Conservation (phyloP, 371 early-diverging fungal genomes). For the Mucor irregularis region DNA sequence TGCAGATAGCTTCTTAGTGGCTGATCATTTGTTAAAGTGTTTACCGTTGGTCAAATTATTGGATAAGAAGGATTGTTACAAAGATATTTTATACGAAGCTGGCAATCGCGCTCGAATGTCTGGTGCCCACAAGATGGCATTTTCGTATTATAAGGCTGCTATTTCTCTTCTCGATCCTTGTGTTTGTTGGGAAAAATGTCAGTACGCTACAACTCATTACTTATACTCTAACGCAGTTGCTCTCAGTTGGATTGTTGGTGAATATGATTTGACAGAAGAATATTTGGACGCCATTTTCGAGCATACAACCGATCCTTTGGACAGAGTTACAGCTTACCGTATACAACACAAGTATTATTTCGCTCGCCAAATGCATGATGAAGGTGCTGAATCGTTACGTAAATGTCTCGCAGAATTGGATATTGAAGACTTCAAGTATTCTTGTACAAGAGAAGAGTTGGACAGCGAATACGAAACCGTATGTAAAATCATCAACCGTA, state of each 20-base stretch:
- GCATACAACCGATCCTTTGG: conserved; percentile 29
- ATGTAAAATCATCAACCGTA: conserved; percentile 7
- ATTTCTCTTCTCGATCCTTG: conserved; percentile 16
- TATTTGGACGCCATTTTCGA: conserved; percentile 32
- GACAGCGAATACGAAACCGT: conserved; percentile 14
- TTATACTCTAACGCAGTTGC: conserved; percentile 35
- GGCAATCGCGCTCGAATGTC: conserved; percentile 38
- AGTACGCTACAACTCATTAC: conserved; percentile 24
- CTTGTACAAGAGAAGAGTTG: conserved; percentile 18
- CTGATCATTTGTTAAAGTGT: conserved; percentile 46
- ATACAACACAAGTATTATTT: conserved; percentile 41
- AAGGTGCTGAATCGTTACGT: conserved; percentile 23
- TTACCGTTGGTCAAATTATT: conserved; percentile 17
- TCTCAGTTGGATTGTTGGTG: conserved; percentile 43
- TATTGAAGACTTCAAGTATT: conserved; percentile 12
- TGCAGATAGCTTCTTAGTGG: conserved; percentile 31
- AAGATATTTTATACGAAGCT: conserved; percentile 31
- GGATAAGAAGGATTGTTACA: conserved; percentile 24
- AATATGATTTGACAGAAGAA: conserved; percentile 32
- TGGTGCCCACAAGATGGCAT: conserved; percentile 47
- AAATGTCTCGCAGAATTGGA: conserved; percentile 37
- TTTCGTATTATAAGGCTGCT: conserved; percentile 34
- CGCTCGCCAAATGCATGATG: conserved; percentile 34
- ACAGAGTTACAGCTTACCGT: conserved; percentile 38
- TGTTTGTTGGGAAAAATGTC: conserved; percentile 19